Evolutionary conservation across 345 rosid genomes (phyloP).

Genomic region (Eucalyptus pauciflora): DNA sequence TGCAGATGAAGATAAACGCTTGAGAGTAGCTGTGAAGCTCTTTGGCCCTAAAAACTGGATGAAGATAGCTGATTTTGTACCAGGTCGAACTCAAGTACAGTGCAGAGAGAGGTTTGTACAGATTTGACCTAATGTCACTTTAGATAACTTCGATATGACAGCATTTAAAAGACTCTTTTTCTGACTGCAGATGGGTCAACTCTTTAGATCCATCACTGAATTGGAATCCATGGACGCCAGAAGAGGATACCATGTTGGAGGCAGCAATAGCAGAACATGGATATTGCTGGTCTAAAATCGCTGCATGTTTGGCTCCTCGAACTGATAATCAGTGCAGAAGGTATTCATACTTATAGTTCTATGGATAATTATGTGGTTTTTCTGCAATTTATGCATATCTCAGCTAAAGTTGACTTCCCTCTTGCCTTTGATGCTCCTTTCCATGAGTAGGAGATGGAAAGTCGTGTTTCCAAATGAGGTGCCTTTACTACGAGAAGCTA

Average conservation of each 20-base stretch:
- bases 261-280: constrained; percentile 57
- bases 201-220: constrained; percentile 66
- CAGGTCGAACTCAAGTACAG: constrained; percentile 66
- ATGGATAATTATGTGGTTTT: neutral
- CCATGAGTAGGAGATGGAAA: constrained; percentile 71
- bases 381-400: neutral
- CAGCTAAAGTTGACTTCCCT: neutral
- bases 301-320: constrained; percentile 46
- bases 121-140: neutral
- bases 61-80: constrained; percentile 71
- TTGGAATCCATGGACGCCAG: constrained; percentile 52
- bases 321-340: constrained; percentile 85
- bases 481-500: constrained; percentile 47
- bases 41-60: constrained; percentile 81
- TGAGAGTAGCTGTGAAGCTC: constrained; percentile 71
- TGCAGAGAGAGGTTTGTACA: constrained; percentile 71
- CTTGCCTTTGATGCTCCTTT: neutral
- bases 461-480: constrained; percentile 51
- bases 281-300: constrained; percentile 68
- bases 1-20: constrained; percentile 51
- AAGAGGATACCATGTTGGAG: constrained; percentile 62
- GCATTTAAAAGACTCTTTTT: neutral
- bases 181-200: constrained; percentile 63
- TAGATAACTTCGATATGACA: neutral
- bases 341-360: constrained; percentile 12